Conservation (phyloP, 225 moss, liverwort and hornwort genomes). For the Neckera pumila region DNA sequence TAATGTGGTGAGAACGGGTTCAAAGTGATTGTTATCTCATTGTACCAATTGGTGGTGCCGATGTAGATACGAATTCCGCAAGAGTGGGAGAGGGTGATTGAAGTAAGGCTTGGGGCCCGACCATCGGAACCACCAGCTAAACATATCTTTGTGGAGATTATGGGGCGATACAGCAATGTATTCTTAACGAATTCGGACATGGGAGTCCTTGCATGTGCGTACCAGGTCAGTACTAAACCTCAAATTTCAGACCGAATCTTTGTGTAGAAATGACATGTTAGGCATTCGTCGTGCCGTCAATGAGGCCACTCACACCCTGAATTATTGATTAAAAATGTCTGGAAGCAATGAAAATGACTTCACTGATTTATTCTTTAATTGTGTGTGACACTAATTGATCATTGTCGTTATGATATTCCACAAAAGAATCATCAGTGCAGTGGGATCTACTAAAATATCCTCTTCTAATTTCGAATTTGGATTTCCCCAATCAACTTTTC, state of each 20-base stretch:
- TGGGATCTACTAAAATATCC: too few species aligned
- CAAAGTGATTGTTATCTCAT: neutral
- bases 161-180: constrained; percentile 52
- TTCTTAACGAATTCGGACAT: constrained; percentile 40
- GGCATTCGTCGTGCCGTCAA: neutral
- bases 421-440: neutral
- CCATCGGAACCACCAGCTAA: constrained; percentile 42
- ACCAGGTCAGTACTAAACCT: constrained; percentile 20
- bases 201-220: constrained; percentile 52
- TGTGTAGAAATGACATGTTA: neutral
- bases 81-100: constrained; percentile 51
- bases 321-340: neutral
- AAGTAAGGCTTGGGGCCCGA: constrained; percentile 35
- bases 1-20: neutral
- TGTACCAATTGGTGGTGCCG: neutral
- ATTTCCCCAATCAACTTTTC: neutral
- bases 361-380: neutral
- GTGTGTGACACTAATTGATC: too few species aligned
- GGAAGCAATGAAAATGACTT: neutral
- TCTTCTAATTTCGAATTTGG: neutral
- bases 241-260: neutral
- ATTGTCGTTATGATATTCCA: neutral
- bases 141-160: constrained; percentile 47
- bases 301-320: neutral
- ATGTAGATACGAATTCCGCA: constrained; percentile 32